phyloP scores from a whole-genome alignment of 2,329 filamentous ascomycete species.

The Aspergillus sp. region DNA sequence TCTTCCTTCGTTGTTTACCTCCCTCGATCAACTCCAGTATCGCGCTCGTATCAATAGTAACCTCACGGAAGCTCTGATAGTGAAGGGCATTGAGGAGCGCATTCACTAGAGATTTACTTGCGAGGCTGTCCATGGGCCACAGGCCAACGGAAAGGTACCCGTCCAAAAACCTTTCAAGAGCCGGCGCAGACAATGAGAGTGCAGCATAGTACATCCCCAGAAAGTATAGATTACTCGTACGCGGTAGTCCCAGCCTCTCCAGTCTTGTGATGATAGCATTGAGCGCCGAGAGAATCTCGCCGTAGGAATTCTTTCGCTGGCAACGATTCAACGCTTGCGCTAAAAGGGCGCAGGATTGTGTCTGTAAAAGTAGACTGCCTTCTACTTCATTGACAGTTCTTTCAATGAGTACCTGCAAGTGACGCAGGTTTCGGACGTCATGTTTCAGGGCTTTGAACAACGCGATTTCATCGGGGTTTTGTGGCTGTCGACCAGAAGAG shows the following conservation, averaged over 20 bases:
- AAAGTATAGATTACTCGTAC: slow-evolving; percentile 17
- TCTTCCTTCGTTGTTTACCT: slow-evolving; percentile 10
- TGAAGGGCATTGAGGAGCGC: slow-evolving; percentile 25
- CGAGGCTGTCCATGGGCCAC: background rate
- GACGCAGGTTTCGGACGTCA: slow-evolving; percentile 11
- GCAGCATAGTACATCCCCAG: slow-evolving; percentile 36
- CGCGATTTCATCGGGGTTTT: background rate
- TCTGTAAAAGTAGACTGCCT: slow-evolving; percentile 14
- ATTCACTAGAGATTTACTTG: slow-evolving; percentile 25
- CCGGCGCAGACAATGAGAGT: slow-evolving; percentile 30
- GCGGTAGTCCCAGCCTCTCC: slow-evolving; percentile 17
- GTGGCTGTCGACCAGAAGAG: slow-evolving; percentile 15
- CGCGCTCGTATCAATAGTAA: slow-evolving; percentile 19
- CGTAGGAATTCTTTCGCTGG: slow-evolving; percentile 26
- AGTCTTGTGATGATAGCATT: slow-evolving; percentile 34
- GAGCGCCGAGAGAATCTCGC: slow-evolving; percentile 35
- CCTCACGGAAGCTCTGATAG: slow-evolving; percentile 23
- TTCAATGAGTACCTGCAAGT: slow-evolving; percentile 30
- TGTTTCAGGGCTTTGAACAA: background rate
- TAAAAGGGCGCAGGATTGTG: slow-evolving; percentile 14
- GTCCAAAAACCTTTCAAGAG: slow-evolving; percentile 31
- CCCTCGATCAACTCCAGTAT: slow-evolving; percentile 29
- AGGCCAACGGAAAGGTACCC: slow-evolving; percentile 15
- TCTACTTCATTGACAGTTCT: slow-evolving; percentile 19
- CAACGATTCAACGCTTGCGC: slow-evolving; percentile 25